These are phyloP conservation scores for Brettanomyces bruxellensis DNA, from an alignment of 805 yeast genomes.

Conservation along the genomic window DNA sequence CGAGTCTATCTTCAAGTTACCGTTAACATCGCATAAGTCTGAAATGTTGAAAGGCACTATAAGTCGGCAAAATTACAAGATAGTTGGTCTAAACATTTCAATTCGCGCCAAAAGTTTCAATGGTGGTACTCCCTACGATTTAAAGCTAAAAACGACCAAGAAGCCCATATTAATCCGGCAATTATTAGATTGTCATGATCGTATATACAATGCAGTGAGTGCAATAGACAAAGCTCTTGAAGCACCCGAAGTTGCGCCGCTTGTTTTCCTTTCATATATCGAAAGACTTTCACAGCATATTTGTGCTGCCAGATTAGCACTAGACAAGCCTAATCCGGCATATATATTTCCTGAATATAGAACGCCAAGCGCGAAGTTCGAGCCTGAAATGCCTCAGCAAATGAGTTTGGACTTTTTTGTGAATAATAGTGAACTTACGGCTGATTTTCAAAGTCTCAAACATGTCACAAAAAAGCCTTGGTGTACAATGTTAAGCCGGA, in stretches of 20 bases:
- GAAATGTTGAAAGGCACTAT: constrained; percentile 54
- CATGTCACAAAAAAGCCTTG: constrained; percentile 52
- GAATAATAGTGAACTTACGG: constrained; percentile 51
- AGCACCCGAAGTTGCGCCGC: constrained; percentile 11
- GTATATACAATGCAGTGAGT: constrained; percentile 34
- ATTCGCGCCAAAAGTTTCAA: constrained; percentile 30
- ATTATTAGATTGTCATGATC: constrained; percentile 26
- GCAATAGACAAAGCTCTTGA: constrained; percentile 29
- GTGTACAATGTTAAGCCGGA: constrained; percentile 38
- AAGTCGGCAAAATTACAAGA: constrained; percentile 43
- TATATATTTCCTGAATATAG: constrained; percentile 52
- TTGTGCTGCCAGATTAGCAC: constrained; percentile 24
- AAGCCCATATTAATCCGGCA: constrained; percentile 30
- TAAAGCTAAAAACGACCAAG: constrained; percentile 29
- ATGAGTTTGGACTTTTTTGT: constrained; percentile 50
- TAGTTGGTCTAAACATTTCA: constrained; percentile 37
- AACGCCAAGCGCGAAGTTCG: constrained; percentile 27
- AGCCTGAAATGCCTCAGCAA: constrained; percentile 38
- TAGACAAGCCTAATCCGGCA: constrained; percentile 44
- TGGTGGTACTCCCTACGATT: constrained; percentile 31
- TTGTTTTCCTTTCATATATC: constrained; percentile 15
- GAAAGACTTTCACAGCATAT: constrained; percentile 24
- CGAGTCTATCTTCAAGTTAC: constrained; percentile 40
- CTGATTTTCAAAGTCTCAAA: constrained; percentile 47
- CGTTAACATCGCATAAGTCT: constrained; percentile 45